Conservation (phyloP, 208 protist genomes). For the Leishmania martiniquensis region DNA sequence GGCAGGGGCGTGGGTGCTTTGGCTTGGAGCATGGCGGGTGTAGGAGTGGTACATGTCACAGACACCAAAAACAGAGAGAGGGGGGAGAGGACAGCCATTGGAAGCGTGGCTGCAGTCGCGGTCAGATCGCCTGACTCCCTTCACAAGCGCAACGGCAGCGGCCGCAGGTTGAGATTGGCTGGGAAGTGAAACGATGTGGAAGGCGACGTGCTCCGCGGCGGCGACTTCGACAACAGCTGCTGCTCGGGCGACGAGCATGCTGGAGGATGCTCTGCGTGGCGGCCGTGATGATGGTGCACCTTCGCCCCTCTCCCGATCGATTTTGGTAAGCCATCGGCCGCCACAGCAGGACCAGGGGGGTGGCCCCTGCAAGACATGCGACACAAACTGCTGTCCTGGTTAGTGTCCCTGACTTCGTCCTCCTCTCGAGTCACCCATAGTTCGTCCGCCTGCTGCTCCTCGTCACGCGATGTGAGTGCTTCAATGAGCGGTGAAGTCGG, state of each 20-base stretch:
- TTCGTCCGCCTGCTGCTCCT: constrained; percentile 18
- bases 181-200: not conserved
- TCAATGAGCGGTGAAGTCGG: not conserved
- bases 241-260: not conserved
- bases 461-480: not conserved
- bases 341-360: not conserved
- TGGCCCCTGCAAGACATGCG: not conserved
- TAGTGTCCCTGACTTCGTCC: not conserved
- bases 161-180: not conserved
- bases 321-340: not conserved
- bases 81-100: not conserved
- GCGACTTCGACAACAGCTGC: not conserved
- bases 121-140: not conserved
- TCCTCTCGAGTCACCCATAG: constrained; percentile 21
- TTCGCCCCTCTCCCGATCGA: not conserved
- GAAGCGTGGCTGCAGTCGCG: not conserved
- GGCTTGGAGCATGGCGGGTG: not conserved
- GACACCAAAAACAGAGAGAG: not conserved
- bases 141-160: constrained; percentile 6
- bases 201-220: not conserved
- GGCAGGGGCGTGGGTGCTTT: too few species aligned
- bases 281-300: not conserved
- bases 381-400: not conserved
- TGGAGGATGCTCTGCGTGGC: not conserved
- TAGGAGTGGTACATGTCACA: not conserved